Conservation (phyloP, 2,329 filamentous ascomycete genomes). For the Xylariaceae sp. region DNA sequence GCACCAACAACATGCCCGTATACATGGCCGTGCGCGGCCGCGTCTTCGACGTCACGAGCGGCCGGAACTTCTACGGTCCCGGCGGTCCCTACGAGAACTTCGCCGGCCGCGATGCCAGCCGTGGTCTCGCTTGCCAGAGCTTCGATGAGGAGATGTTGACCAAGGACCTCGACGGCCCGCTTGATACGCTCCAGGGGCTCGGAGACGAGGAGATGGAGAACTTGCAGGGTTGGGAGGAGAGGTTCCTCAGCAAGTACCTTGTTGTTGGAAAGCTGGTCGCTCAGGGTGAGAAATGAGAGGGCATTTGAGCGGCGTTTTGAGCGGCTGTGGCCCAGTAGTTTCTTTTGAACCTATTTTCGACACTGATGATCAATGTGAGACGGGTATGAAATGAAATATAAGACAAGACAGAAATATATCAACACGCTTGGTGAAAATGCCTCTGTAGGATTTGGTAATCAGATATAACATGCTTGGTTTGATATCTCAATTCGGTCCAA, state of each 20-base stretch:
- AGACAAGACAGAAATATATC: background rate
- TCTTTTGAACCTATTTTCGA: background rate
- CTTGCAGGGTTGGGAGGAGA: slow-evolving; percentile 88
- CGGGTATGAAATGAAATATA: background rate
- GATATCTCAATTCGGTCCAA: too few species aligned
- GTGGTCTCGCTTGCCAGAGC: slow-evolving; percentile 87
- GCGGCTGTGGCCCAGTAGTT: background rate
- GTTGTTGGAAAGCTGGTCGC: slow-evolving; percentile 87
- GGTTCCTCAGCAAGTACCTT: slow-evolving; percentile 92
- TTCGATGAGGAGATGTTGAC: slow-evolving; percentile 97
- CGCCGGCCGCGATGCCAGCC: slow-evolving; percentile 86
- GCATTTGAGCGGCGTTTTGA: too few species aligned
- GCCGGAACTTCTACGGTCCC: slow-evolving; percentile 94
- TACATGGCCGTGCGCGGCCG: slow-evolving; percentile 90
- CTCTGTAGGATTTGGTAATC: too few species aligned
- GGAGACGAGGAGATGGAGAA: slow-evolving; percentile 80
- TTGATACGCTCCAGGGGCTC: slow-evolving; percentile 78
- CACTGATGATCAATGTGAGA: background rate
- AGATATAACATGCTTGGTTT: too few species aligned
- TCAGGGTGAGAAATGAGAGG: slow-evolving; percentile 34
- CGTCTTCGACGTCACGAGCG: slow-evolving; percentile 87
- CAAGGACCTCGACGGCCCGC: slow-evolving; percentile 81
- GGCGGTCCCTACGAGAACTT: slow-evolving; percentile 97
- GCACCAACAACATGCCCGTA: slow-evolving; percentile 74
- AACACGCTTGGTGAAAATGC: too few species aligned